These are phyloP conservation scores for Larix kaempferi DNA, from an alignment of 75 land plant genomes.

Conservation along the genomic window DNA sequence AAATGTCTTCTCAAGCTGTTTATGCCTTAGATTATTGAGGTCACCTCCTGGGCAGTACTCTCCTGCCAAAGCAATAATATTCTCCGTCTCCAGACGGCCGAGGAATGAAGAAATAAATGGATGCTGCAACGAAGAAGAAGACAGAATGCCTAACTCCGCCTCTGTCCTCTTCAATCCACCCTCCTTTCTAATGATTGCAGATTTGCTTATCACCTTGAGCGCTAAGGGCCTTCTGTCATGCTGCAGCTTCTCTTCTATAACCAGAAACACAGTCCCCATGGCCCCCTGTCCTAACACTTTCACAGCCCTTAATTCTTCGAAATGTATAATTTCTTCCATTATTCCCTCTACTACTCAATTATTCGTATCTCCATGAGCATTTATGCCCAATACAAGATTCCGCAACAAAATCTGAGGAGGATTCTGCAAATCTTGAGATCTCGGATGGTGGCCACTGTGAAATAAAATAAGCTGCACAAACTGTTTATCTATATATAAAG, in stretches of 20 bases:
- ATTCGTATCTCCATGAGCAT: too few species aligned
- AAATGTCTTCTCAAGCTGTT: slow-evolving; percentile 61
- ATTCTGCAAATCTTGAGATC: too few species aligned
- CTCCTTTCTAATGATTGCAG: not conserved
- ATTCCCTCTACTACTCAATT: not conserved
- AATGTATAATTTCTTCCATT: not conserved
- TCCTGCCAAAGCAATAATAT: slow-evolving; percentile 22
- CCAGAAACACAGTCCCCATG: slow-evolving; percentile 1
- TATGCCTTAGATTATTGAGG: slow-evolving; percentile 65
- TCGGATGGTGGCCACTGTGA: too few species aligned
- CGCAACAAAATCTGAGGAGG: too few species aligned
- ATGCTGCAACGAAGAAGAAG: slow-evolving; percentile 18
- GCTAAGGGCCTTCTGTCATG: not conserved
- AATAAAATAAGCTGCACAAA: too few species aligned
- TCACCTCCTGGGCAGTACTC: slow-evolving; percentile 86
- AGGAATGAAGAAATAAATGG: slow-evolving; percentile 66
- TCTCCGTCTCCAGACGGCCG: slow-evolving; percentile 39
- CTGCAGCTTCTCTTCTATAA: not conserved
- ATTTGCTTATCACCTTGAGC: slow-evolving; percentile 1
- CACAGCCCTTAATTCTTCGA: slow-evolving; percentile 5
- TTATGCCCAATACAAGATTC: too few species aligned
- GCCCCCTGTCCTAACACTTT: slow-evolving; percentile 2
- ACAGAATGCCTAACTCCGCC: not conserved
- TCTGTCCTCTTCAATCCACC: not conserved
- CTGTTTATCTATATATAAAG: too few species aligned